Conservation (phyloP, 2,329 filamentous ascomycete species). For the Lachnellula suecica region DNA sequence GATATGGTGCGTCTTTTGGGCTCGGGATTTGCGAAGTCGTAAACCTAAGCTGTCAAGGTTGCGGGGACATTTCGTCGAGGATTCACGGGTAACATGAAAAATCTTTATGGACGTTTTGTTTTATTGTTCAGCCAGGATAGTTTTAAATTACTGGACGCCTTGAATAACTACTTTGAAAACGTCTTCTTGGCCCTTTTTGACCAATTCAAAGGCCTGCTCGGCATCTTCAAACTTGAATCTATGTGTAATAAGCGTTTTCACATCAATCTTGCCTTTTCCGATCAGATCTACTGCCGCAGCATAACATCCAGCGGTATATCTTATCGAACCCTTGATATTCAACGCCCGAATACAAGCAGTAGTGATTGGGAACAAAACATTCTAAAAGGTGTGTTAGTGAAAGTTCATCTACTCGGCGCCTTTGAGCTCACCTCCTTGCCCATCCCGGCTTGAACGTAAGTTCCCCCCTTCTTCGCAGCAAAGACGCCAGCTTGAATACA, state of each 20-base stretch:
- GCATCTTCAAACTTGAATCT: slow-evolving; percentile 45
- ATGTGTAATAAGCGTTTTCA: slow-evolving; percentile 36
- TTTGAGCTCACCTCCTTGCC: slow-evolving; percentile 3
- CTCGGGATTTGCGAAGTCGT: not conserved
- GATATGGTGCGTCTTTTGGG: not conserved
- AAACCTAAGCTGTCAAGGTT: not conserved
- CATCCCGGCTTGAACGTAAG: slow-evolving; percentile 47
- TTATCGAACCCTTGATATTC: slow-evolving; percentile 49
- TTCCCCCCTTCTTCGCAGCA: slow-evolving; percentile 45
- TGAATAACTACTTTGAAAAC: slow-evolving; percentile 45
- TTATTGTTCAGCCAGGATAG: not conserved
- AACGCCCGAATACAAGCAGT: slow-evolving; percentile 48
- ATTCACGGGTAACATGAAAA: not conserved
- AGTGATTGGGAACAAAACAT: slow-evolving; percentile 50
- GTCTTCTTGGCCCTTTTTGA: slow-evolving; percentile 37
- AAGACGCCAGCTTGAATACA: slow-evolving; percentile 49
- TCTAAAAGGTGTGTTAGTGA: slow-evolving; percentile 2
- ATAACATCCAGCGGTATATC: slow-evolving; percentile 50
- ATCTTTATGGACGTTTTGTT: not conserved
- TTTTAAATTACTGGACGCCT: slow-evolving; percentile 31
- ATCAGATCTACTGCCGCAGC: slow-evolving; percentile 48
- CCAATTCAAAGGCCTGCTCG: slow-evolving; percentile 47
- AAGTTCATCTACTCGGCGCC: too few species aligned
- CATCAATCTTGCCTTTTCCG: slow-evolving; percentile 23
- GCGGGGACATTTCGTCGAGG: not conserved